Evolutionary conservation across 805 yeast genomes (phyloP).

Genomic region (Candida alai): DNA sequence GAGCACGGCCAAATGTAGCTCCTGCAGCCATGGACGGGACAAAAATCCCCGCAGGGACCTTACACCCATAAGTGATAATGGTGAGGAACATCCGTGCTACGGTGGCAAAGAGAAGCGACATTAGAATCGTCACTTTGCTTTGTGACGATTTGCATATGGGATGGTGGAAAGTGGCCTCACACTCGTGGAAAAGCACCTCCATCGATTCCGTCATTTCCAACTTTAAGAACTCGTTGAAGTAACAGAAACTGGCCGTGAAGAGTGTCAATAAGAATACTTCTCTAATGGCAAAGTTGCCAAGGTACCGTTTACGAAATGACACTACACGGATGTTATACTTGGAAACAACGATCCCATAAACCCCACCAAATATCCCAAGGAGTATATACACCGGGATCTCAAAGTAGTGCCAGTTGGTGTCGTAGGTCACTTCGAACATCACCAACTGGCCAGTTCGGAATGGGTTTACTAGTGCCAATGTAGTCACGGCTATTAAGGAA

Average conservation of each 20-base stretch:
- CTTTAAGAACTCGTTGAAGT: constrained; percentile 75
- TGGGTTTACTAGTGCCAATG: constrained; percentile 79
- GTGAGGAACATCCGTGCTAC: constrained; percentile 66
- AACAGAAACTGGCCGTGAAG: constrained; percentile 72
- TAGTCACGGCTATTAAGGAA: constrained; percentile 80
- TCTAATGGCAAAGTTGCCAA: constrained; percentile 53
- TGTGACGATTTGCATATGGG: constrained; percentile 33
- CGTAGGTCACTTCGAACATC: constrained; percentile 86
- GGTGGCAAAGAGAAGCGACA: constrained; percentile 67
- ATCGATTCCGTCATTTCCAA: constrained; percentile 95
- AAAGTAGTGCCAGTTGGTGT: constrained; percentile 78
- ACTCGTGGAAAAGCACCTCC: constrained; percentile 85
- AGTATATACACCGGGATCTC: constrained; percentile 79
- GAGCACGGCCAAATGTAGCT: constrained; percentile 85
- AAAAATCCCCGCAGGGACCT: constrained; percentile 96
- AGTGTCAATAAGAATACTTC: constrained; percentile 70
- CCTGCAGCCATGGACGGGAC: constrained; percentile 98
- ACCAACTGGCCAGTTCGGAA: constrained; percentile 94
- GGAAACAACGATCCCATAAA: constrained; percentile 77
- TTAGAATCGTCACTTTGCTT: constrained; percentile 34
- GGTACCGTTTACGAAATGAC: constrained; percentile 68
- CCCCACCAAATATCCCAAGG: constrained; percentile 87
- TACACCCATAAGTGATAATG: constrained; percentile 84
- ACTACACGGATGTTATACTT: constrained; percentile 74
- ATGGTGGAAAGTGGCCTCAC: constrained; percentile 47